Evolutionary conservation across 495 filamentous ascomycete genomes (phyloP).

Genomic region (Talaromyces liani): DNA sequence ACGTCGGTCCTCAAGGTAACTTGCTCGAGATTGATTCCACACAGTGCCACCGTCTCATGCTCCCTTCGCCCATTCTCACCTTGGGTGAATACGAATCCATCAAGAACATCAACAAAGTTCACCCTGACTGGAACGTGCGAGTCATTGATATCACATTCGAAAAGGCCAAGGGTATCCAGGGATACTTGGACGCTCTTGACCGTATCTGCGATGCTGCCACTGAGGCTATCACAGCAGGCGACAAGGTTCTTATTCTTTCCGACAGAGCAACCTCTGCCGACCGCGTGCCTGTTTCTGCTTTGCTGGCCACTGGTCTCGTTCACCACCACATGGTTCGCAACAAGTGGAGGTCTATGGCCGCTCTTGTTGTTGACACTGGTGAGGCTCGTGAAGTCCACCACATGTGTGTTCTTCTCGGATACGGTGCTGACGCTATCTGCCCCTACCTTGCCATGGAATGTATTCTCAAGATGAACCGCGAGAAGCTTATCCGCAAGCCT

Average conservation of each 20-base stretch:
- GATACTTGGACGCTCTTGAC: constrained; percentile 87
- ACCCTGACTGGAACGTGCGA: constrained; percentile 83
- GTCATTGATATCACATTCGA: constrained; percentile 97
- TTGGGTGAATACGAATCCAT: constrained; percentile 89
- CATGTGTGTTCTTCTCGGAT: constrained; percentile 95
- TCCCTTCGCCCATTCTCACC: constrained; percentile 87
- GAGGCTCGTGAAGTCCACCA: constrained; percentile 98
- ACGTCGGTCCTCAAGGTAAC: constrained; percentile 96
- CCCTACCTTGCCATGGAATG: constrained; percentile 97
- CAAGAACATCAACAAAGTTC: constrained; percentile 64
- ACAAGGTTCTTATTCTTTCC: constrained; percentile 85
- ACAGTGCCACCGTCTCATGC: constrained; percentile 79
- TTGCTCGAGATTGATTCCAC: constrained; percentile 88
- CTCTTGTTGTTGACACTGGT: constrained; percentile 85
- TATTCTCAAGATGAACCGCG: constrained; percentile 96
- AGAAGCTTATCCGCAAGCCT: constrained; percentile 88
- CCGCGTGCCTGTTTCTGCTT: constrained; percentile 79
- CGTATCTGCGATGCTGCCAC: constrained; percentile 81
- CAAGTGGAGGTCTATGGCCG: constrained; percentile 89
- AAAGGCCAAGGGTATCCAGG: constrained; percentile 74
- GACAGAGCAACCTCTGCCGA: constrained; percentile 81
- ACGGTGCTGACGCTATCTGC: constrained; percentile 94
- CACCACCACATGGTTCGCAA: constrained; percentile 97
- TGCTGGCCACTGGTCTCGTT: constrained; percentile 88
- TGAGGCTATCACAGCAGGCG: constrained; percentile 74